phyloP scores from a whole-genome alignment of 768 basidiomycete species.

The Auricularia auricula-judae region DNA sequence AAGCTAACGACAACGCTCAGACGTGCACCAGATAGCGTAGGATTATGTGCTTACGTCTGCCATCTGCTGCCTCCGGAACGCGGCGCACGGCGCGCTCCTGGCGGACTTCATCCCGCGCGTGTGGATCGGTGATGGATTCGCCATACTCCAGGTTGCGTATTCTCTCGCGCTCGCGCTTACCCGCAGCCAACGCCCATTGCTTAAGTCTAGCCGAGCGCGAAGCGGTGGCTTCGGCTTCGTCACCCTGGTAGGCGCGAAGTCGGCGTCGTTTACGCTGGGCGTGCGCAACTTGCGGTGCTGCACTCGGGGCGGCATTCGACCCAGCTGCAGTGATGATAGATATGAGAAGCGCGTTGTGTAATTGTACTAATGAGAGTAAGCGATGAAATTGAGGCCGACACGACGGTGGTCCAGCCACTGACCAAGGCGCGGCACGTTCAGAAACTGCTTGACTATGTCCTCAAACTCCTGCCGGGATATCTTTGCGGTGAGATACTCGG shows the following conservation, averaged over 20 bases:
- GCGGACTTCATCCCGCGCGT: constrained; percentile 54
- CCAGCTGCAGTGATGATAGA: constrained; percentile 74
- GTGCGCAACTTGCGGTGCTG: constrained; percentile 42
- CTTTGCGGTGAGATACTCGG: constrained; percentile 53
- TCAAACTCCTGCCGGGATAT: constrained; percentile 72
- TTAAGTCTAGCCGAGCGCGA: constrained; percentile 58
- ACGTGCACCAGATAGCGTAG: not conserved
- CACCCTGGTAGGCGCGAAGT: constrained; percentile 59
- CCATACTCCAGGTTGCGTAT: constrained; percentile 37
- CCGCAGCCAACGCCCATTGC: constrained; percentile 60
- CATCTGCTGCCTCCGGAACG: constrained; percentile 33
- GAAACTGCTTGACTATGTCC: constrained; percentile 47
- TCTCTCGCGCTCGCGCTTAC: constrained; percentile 66
- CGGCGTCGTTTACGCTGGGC: constrained; percentile 60
- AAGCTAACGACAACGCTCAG: not conserved
- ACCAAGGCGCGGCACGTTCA: constrained; percentile 50
- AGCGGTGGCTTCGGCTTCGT: constrained; percentile 40
- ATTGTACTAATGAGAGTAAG: constrained; percentile 39
- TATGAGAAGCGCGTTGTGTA: constrained; percentile 77
- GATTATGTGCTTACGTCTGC: constrained; percentile 38
- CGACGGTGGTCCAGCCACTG: constrained; percentile 5
- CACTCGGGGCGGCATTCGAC: constrained; percentile 53
- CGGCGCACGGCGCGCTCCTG: constrained; percentile 58
- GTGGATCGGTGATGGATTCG: constrained; percentile 32
- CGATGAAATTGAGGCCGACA: constrained; percentile 7